Conservation (phyloP, 805 yeast genomes). For the Monosporozyma unispora region DNA sequence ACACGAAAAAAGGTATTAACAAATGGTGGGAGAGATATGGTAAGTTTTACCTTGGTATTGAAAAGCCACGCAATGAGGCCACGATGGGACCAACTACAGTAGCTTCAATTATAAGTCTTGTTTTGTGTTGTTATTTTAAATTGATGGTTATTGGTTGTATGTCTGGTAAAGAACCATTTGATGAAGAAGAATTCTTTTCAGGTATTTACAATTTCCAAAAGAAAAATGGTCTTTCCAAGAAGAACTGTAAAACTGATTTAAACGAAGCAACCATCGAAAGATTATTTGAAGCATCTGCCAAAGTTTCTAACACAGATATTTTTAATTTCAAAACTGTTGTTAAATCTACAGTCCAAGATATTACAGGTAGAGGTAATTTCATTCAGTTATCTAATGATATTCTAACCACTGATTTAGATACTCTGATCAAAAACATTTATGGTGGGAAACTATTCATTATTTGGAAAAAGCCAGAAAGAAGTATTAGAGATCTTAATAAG, state of each 20-base stretch:
- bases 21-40: slow-evolving; percentile 84
- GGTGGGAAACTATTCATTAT: slow-evolving; percentile 33
- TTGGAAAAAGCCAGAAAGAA: slow-evolving; percentile 45
- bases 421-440: slow-evolving; percentile 22
- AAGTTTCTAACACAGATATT: slow-evolving; percentile 35
- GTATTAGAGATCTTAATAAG: slow-evolving; percentile 20
- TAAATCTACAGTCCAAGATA: slow-evolving; percentile 65
- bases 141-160: slow-evolving; percentile 51
- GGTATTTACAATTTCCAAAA: slow-evolving; percentile 74
- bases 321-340: slow-evolving; percentile 56
- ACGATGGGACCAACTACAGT: slow-evolving; percentile 58
- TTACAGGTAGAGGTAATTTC: slow-evolving; percentile 34
- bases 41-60: slow-evolving; percentile 21
- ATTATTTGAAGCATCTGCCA: slow-evolving; percentile 40
- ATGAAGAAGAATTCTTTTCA: slow-evolving; percentile 55
- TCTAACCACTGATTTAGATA: slow-evolving; percentile 33
- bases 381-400: slow-evolving; percentile 31
- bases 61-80: slow-evolving; percentile 38
- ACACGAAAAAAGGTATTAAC: slow-evolving; percentile 60
- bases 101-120: slow-evolving; percentile 71
- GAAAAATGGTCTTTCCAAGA: slow-evolving; percentile 38
- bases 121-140: slow-evolving; percentile 56
- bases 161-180: slow-evolving; percentile 76
- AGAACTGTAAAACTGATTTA: slow-evolving; percentile 40
- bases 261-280: slow-evolving; percentile 49